A percentile compares a stretch with the other conserved stretches of the same genome.
phyloP scores from a whole-genome alignment of 2,329 filamentous ascomycete species.

The Beauveria pseudobassiana region DNA sequence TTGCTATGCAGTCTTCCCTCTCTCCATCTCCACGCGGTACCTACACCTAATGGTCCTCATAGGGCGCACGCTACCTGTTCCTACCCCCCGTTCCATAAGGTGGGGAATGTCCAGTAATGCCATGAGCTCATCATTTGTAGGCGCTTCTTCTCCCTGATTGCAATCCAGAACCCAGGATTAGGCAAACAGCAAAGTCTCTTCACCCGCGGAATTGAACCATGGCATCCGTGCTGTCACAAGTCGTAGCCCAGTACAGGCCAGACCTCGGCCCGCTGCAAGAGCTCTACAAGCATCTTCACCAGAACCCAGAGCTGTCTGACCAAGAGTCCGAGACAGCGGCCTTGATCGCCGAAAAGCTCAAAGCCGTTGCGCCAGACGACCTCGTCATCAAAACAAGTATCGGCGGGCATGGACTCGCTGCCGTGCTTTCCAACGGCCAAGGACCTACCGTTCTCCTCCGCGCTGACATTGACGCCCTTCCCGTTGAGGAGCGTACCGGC shows the following conservation, averaged over 20 bases:
- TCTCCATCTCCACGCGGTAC: neutral
- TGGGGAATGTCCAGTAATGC: neutral
- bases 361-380: constrained; percentile 3
- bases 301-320: constrained; percentile 50
- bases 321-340: constrained; percentile 47
- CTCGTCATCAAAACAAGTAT: constrained; percentile 39
- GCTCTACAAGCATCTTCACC: constrained; percentile 52
- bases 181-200: neutral
- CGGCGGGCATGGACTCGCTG: constrained; percentile 52
- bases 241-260: constrained; percentile 2
- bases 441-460: constrained; percentile 50
- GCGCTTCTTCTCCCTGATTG: neutral
- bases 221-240: neutral
- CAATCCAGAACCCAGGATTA: neutral
- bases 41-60: neutral
- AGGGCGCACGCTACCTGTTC: neutral
- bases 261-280: constrained; percentile 12
- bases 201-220: neutral
- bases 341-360: constrained; percentile 35
- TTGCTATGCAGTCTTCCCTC: neutral
- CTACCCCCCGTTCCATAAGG: neutral
- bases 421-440: constrained; percentile 45
- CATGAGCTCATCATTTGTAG: neutral
- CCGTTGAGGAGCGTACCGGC: constrained; percentile 47
- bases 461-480: constrained; percentile 56